Evolutionary conservation across 208 protist genomes (phyloP), one percentile per base, ranked within the genome.

Genomic region (Phytomonas francai): DNA sequence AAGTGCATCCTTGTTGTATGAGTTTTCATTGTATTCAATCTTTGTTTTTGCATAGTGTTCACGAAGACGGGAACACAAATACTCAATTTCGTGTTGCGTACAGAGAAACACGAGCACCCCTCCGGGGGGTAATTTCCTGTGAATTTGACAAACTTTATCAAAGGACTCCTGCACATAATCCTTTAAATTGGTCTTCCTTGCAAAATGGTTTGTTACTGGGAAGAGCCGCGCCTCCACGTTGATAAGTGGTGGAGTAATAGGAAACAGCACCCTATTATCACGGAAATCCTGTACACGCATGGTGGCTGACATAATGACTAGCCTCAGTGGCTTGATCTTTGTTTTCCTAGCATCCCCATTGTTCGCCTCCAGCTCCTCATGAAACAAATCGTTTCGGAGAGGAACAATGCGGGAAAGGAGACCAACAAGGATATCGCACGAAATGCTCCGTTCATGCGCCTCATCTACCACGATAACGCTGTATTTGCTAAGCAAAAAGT

Each of bases 391-490:
- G 68, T 94, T 92, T 39, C 98, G 89, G 39, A 99, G 80, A 9
- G 91, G 94, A 11, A 99, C 91, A 54, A 99, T 97, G 32, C 98
- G 97, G 0, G 98, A 99, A 8, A 99, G 84, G 11, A 99, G 76
- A 16, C 98, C 98, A 67, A 99, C 91, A 16, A 99, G 83, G 36
- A 99, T 92, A 80, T 99, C 98, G 65, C 89, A 90, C 28, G 89
- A 88, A 30, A 97, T 81, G 67, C 87, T 95, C n/a, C 92, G 76
- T 81, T 97, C 90, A 76, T 97, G 93, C 14, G 98, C 98, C 80
- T 99, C 99, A 85, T 99, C 99, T 6, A 99, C 89, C 39, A 99
- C 98, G 36, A 99, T 92, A 28, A 97, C 93, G 72, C 86, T 97
- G 76, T 99, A 99, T 59, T 87, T 85, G 4, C 56, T 72, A 14